Evolutionary conservation across 2,329 filamentous ascomycete genomes (phyloP), one percentile per base, ranked within the genome.

Genomic region (Truncatella angustata): DNA sequence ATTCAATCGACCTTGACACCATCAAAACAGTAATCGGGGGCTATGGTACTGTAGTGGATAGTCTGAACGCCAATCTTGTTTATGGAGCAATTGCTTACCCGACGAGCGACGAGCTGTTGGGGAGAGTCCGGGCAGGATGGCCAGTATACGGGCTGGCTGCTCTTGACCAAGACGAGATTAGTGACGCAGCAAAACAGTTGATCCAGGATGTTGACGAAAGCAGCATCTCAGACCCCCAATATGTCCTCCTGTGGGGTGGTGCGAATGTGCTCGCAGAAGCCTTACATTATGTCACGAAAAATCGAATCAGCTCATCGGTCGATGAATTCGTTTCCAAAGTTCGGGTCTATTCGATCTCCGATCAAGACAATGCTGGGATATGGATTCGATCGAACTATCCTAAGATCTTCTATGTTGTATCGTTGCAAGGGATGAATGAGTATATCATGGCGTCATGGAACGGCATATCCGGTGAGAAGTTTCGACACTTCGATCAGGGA

Each of bases 371-470:
- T 46, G 71, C 75, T 0, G 75, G 74, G 0, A 60, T 69, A 1
- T 80, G 76, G 76, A 74, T 80, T 24, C 71, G 77, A 18, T 61
- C 66, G 35, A 70, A 70, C 10, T 79, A 73, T 51, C 74, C 77
- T 0, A 67, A 73, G 16, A 60, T 80, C 4, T 73, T 75, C 57
- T 79, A 77, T 56, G 77, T 80, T 45, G 66, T 66, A 3, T 75
- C 72, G 0, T 58, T 78, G 2, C 77, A 80, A 55, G 74, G 71
- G 14, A 79, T 72, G 69, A 75, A 74, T 52, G 37, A 77, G 43
- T 85, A 84, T 54, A 72, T 70, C 2, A 58, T 75, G 49, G 80
- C 81, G 0, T 66, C 79, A 0, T 84, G 81, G 81, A 72, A 69
- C 1, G 81, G 81, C 1, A 85, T 85, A 30, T 64, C 64, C 5